Percentiles rank a stretch among this genome's conserved stretches.
phyloP scores from a whole-genome alignment of 768 basidiomycete genomes.

The Suillus lakei region DNA sequence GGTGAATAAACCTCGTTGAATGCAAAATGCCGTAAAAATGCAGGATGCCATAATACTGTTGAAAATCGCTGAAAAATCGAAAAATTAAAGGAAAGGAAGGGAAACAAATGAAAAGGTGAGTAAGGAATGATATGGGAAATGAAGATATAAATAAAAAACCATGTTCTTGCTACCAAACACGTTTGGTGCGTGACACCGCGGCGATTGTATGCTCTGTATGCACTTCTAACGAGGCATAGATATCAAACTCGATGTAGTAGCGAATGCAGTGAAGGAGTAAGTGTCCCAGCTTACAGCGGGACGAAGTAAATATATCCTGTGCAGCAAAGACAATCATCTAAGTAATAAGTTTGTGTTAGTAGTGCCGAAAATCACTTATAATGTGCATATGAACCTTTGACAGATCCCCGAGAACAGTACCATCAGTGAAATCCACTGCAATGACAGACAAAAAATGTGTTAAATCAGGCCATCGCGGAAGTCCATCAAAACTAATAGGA shows the following conservation, averaged over 20 bases:
- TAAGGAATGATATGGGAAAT: no score
- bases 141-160: no score
- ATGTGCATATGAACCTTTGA: slow-evolving; percentile 31
- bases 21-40: no score
- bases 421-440: slow-evolving; percentile 39
- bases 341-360: slow-evolving; percentile 10
- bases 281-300: slow-evolving; percentile 20
- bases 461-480: slow-evolving; percentile 39
- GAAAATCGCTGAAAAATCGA: no score
- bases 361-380: not conserved
- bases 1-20: no score
- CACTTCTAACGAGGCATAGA: slow-evolving; percentile 33
- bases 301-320: slow-evolving; percentile 27
- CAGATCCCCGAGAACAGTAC: slow-evolving; percentile 40
- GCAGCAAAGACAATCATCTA: slow-evolving; percentile 35
- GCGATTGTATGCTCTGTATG: slow-evolving; percentile 34
- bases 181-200: no score
- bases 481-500: slow-evolving; percentile 27
- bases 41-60: no score
- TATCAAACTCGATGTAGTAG: slow-evolving; percentile 36
- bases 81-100: no score
- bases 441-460: slow-evolving; percentile 36
- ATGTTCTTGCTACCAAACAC: no score
- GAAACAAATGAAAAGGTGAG: no score
- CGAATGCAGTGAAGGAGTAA: slow-evolving; percentile 32